Conservation (phyloP, 2,329 filamentous ascomycete genomes). For the Penicillium vulpinum region DNA sequence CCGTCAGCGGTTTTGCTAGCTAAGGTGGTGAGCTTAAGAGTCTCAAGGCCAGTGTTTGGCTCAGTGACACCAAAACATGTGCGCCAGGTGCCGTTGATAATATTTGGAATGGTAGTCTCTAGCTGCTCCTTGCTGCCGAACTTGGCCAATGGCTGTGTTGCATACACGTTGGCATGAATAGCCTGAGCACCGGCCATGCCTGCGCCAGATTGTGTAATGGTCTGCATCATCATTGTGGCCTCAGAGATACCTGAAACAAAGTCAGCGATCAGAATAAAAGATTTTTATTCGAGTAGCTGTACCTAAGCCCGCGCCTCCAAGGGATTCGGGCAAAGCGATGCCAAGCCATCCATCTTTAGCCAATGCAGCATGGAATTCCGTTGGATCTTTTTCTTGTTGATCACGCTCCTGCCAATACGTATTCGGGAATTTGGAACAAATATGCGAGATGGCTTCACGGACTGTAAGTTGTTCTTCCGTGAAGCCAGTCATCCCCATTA, state of each 20-base stretch:
- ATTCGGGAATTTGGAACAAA: constrained; percentile 71
- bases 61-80: constrained; percentile 86
- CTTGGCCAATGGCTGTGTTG: constrained; percentile 69
- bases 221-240: constrained; percentile 85
- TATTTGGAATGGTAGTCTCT: constrained; percentile 63
- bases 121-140: constrained; percentile 69
- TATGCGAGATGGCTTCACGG: constrained; percentile 65
- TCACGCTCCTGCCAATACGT: constrained; percentile 75
- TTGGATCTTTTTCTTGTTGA: constrained; percentile 67
- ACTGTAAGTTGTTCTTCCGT: constrained; percentile 72
- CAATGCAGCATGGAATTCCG: constrained; percentile 72
- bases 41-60: constrained; percentile 77
- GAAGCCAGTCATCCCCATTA: constrained; percentile 75
- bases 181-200: constrained; percentile 69
- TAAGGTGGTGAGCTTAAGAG: constrained; percentile 66
- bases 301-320: constrained; percentile 71
- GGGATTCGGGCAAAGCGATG: constrained; percentile 71
- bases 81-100: constrained; percentile 70
- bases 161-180: constrained; percentile 57
- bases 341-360: constrained; percentile 78
- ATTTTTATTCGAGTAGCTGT: neutral
- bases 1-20: constrained; percentile 61
- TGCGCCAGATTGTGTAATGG: constrained; percentile 71
- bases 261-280: constrained; percentile 26
- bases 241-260: constrained; percentile 61